phyloP scores from a whole-genome alignment of 441 rosid genomes.

The Erodium chrysanthum region DNA sequence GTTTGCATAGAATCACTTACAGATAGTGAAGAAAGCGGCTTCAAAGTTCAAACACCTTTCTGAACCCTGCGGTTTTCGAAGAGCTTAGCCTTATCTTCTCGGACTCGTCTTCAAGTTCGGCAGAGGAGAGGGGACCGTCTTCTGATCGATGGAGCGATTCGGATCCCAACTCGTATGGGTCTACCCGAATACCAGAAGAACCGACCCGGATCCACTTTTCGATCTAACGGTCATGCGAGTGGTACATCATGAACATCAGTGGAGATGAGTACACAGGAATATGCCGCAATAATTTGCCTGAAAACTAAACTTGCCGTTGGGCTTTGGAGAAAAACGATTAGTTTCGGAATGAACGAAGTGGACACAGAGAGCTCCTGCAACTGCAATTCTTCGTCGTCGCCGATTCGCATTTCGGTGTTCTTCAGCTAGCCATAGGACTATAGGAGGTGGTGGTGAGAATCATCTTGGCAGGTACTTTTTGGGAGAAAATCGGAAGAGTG shows the following conservation, averaged over 20 bases:
- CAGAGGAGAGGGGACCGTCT: background rate
- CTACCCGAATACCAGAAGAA: background rate
- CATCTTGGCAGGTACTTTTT: background rate
- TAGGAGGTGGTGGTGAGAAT: background rate
- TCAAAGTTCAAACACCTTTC: background rate
- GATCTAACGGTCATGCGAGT: too few relatives aligned
- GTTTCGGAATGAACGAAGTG: too few relatives aligned
- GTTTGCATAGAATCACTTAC: background rate
- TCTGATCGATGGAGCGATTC: background rate
- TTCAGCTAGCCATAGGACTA: background rate
- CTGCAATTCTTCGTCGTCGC: background rate
- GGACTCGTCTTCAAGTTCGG: background rate
- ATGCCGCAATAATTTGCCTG: too few relatives aligned
- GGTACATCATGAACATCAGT: too few relatives aligned
- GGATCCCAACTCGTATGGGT: background rate
- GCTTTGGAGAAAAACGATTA: too few relatives aligned
- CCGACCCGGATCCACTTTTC: too few relatives aligned
- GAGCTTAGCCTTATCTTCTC: background rate
- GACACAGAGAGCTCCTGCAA: background rate
- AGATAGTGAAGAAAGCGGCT: background rate
- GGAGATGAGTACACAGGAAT: too few relatives aligned
- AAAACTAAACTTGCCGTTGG: too few relatives aligned
- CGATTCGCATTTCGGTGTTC: background rate
- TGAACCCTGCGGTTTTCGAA: background rate
- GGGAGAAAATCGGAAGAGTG: background rate